Conservation (phyloP, 2,329 filamentous ascomycete genomes). For the Zymoseptoria pseudotritici region DNA sequence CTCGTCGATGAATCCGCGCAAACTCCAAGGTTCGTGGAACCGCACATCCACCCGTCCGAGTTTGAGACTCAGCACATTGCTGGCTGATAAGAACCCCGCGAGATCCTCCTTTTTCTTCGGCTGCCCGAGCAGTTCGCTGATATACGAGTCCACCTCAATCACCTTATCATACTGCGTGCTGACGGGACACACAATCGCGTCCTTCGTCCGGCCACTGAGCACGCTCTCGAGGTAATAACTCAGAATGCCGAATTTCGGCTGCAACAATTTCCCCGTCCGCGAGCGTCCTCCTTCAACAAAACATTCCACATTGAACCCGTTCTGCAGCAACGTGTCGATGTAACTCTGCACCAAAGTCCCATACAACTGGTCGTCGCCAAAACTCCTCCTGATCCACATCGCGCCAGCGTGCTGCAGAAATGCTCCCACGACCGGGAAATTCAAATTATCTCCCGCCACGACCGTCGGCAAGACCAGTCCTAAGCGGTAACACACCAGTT, state of each 20-base stretch:
- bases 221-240: slow-evolving; percentile 87
- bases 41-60: slow-evolving; percentile 89
- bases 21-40: slow-evolving; percentile 93
- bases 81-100: slow-evolving; percentile 78
- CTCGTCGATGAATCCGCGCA: slow-evolving; percentile 71
- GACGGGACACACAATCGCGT: slow-evolving; percentile 89
- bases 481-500: slow-evolving; percentile 90
- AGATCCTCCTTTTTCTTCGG: slow-evolving; percentile 96
- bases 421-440: slow-evolving; percentile 80
- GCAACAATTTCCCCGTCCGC: slow-evolving; percentile 83
- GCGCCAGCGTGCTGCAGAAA: slow-evolving; percentile 94
- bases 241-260: slow-evolving; percentile 92
- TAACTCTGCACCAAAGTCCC: slow-evolving; percentile 91
- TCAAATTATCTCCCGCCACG: slow-evolving; percentile 91
- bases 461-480: slow-evolving; percentile 84
- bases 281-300: slow-evolving; percentile 95
- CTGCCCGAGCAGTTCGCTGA: slow-evolving; percentile 84
- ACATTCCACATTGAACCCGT: slow-evolving; percentile 91
- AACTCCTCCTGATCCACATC: slow-evolving; percentile 91
- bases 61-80: slow-evolving; percentile 79
- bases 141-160: slow-evolving; percentile 94
- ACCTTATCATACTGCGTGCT: slow-evolving; percentile 99
- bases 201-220: slow-evolving; percentile 76
- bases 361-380: slow-evolving; percentile 87
- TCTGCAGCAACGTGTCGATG: slow-evolving; percentile 82